phyloP scores from a whole-genome alignment of 2,329 filamentous ascomycete species.

The Colletotrichum sublineola region DNA sequence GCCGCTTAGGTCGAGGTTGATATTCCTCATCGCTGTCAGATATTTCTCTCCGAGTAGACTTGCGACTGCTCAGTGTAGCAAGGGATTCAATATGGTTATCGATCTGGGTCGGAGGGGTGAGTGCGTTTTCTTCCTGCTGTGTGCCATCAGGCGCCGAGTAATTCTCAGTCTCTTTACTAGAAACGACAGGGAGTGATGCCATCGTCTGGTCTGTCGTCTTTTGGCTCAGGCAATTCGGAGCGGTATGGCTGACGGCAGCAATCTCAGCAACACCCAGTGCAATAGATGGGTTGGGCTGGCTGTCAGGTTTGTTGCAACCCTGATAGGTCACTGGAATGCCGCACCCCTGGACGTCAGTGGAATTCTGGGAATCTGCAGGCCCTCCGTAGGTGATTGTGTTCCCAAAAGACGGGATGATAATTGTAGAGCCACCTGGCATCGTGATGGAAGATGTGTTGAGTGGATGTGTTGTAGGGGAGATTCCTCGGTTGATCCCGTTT shows the following conservation, averaged over 20 bases:
- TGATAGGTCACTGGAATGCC: too few species aligned
- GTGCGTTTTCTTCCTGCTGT: background rate
- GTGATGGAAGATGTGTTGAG: background rate
- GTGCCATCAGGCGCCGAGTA: background rate
- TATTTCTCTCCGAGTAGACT: conserved; percentile 12
- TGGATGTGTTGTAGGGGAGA: background rate
- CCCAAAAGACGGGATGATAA: too few species aligned
- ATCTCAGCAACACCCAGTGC: background rate
- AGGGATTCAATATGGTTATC: background rate
- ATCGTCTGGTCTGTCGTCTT: background rate
- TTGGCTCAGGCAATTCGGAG: background rate
- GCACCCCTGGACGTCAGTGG: background rate
- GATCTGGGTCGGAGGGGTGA: background rate
- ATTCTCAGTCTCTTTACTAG: background rate
- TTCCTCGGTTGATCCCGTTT: background rate
- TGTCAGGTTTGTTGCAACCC: background rate
- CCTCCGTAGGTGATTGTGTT: too few species aligned
- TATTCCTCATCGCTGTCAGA: conserved; percentile 32
- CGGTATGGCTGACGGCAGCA: background rate
- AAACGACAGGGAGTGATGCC: background rate
- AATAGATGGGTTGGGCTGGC: background rate
- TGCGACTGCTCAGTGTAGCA: background rate
- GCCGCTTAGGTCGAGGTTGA: conserved; percentile 12
- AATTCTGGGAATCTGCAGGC: background rate
- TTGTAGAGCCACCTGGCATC: too few species aligned